Evolutionary conservation across 257 asterid genomes (phyloP).

Genomic region (Asclepias syriaca): DNA sequence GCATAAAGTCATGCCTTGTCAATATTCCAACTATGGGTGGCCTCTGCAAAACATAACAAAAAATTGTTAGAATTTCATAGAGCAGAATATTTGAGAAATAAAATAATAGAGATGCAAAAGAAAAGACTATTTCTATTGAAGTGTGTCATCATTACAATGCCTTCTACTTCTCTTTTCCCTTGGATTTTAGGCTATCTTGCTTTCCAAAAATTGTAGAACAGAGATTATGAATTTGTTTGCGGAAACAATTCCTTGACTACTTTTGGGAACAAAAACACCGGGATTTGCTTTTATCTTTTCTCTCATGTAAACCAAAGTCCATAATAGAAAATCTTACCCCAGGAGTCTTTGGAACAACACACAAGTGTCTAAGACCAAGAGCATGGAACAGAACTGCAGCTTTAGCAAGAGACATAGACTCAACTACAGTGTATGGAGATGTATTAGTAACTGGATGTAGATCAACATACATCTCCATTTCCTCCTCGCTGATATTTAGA

Average conservation of each 20-base stretch:
- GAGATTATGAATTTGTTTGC: background rate
- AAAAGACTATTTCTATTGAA: background rate
- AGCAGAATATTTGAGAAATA: background rate
- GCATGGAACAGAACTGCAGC: conserved; percentile 81
- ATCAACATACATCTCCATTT: conserved; percentile 91
- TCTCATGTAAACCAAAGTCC: background rate
- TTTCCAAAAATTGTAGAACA: background rate
- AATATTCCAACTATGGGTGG: conserved; percentile 27
- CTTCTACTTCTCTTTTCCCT: background rate
- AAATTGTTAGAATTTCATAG: conserved; percentile 1
- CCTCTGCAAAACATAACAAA: conserved; percentile 20
- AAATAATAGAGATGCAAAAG: background rate
- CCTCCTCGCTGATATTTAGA: conserved; percentile 57
- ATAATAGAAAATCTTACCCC: conserved; percentile 43
- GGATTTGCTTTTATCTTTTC: background rate
- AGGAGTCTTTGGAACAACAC: conserved; percentile 79
- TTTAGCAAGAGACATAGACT: conserved; percentile 94
- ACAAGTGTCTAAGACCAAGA: conserved; percentile 89
- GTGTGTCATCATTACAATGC: background rate
- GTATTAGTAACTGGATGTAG: conserved; percentile 85
- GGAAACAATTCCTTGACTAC: background rate
- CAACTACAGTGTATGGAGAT: conserved; percentile 90
- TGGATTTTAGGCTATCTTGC: background rate
- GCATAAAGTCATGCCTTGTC: conserved; percentile 32
- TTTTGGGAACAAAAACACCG: background rate